Percentiles rank a stretch among this genome's conserved stretches.
These are phyloP conservation scores for Candida sanyiensis DNA, from an alignment of 805 yeast genomes.

Conservation along the genomic window DNA sequence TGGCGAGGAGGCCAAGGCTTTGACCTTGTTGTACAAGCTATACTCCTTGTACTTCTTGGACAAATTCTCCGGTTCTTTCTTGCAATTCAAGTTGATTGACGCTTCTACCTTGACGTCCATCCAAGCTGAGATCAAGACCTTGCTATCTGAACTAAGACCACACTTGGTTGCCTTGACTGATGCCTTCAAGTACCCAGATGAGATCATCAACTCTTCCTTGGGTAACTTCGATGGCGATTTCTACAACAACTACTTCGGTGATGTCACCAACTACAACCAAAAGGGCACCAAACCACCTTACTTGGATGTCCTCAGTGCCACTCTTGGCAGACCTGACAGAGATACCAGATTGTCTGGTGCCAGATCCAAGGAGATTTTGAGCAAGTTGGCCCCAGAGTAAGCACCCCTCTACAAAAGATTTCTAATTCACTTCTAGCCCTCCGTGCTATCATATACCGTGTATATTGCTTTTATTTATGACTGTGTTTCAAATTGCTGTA, in stretches of 20 bases:
- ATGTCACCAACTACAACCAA: conserved; percentile 44
- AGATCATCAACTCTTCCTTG: conserved; percentile 72
- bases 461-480: not conserved
- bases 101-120: conserved; percentile 41
- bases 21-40: conserved; percentile 51
- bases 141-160: conserved; percentile 51
- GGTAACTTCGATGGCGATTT: conserved; percentile 81
- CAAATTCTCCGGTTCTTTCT: conserved; percentile 63
- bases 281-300: conserved; percentile 48
- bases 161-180: conserved; percentile 78
- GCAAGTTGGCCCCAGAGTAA: conserved; percentile 22
- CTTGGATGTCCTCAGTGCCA: conserved; percentile 32
- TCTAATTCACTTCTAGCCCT: not conserved
- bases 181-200: conserved; percentile 77
- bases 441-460: too few relatives aligned
- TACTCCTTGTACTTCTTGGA: conserved; percentile 67
- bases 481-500: not conserved
- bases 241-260: conserved; percentile 71
- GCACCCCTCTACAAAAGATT: not conserved
- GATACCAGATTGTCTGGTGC: conserved; percentile 33
- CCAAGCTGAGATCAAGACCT: conserved; percentile 38
- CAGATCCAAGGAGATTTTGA: conserved; percentile 26
- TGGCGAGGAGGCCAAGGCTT: conserved; percentile 37
- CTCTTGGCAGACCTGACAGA: conserved; percentile 35
- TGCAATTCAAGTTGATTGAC: conserved; percentile 54